Percentiles rank a stretch among this genome's conserved stretches.
Evolutionary conservation across 2,329 filamentous ascomycete species (phyloP).

Genomic region (Exserohilum rostratum): DNA sequence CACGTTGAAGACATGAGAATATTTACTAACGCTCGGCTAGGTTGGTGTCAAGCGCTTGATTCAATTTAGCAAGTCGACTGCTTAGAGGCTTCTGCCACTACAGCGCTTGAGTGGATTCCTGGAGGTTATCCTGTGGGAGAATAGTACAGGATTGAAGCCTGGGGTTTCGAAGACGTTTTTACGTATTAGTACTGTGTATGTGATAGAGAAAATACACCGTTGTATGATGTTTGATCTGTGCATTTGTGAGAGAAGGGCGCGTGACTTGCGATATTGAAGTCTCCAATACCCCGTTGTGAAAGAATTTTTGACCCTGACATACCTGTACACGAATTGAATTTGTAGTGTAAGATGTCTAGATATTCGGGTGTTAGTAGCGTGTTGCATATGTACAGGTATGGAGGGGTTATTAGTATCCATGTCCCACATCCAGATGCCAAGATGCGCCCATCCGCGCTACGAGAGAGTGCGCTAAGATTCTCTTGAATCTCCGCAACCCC

Average conservation of each 20-base stretch:
- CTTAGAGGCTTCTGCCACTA: conserved; percentile 1
- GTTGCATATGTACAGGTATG: background rate
- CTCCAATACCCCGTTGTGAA: too few species aligned
- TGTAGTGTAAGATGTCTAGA: too few species aligned
- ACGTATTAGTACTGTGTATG: background rate
- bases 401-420: background rate
- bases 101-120: background rate
- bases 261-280: background rate
- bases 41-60: conserved; percentile 49
- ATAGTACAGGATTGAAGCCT: background rate
- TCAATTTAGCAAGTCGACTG: conserved; percentile 47
- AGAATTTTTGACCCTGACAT: too few species aligned
- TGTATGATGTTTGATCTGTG: background rate
- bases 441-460: conserved; percentile 15
- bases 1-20: background rate
- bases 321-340: too few species aligned
- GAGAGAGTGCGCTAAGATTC: conserved; percentile 24
- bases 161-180: background rate
- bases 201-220: conserved; percentile 1
- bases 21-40: conserved; percentile 21
- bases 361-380: too few species aligned
- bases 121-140: background rate
- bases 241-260: background rate
- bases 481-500: conserved; percentile 31
- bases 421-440: conserved; percentile 14